A percentile compares a stretch with the other conserved stretches of the same genome.
Conservation (phyloP, 1,284 basidiomycete genomes). For the Pseudozyma thailandica region DNA sequence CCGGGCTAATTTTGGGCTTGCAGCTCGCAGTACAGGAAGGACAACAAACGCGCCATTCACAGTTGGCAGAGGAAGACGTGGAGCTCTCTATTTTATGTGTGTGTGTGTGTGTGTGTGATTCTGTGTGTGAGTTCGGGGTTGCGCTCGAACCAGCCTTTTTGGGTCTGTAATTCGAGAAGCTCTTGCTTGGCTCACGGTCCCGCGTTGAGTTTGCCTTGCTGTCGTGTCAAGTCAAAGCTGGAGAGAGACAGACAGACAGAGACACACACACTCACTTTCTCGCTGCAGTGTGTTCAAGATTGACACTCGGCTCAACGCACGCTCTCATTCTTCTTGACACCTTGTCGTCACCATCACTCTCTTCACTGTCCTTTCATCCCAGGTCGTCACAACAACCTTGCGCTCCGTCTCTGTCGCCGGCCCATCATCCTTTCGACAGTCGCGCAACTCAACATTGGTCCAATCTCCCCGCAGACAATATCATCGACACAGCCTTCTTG, state of each 20-base stretch:
- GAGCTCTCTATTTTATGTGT: no score
- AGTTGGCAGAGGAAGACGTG: conserved; percentile 29
- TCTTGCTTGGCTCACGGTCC: conserved; percentile 5
- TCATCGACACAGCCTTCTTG: background rate
- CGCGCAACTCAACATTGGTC: background rate
- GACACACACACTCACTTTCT: conserved; percentile 9
- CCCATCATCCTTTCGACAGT: background rate
- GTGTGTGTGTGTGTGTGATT: no score
- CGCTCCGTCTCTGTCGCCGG: no score
- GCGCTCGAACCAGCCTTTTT: conserved; percentile 45
- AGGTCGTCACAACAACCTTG: no score
- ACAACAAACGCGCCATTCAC: conserved; percentile 15
- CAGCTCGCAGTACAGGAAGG: conserved; percentile 2
- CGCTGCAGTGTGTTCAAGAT: conserved; percentile 6
- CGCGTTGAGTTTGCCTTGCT: conserved; percentile 13
- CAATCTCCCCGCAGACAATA: no score
- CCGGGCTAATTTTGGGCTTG: background rate
- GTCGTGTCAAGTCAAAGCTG: conserved; percentile 15
- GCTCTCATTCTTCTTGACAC: background rate
- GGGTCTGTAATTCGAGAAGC: conserved; percentile 4
- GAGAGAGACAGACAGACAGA: conserved; percentile 7
- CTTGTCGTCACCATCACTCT: background rate
- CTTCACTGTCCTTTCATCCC: background rate
- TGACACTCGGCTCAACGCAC: conserved; percentile 3
- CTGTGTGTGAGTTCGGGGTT: conserved; percentile 2